Base-by-base conservation (phyloP, 2,329 filamentous ascomycete genomes). In the Balansia obtecta region DNA sequence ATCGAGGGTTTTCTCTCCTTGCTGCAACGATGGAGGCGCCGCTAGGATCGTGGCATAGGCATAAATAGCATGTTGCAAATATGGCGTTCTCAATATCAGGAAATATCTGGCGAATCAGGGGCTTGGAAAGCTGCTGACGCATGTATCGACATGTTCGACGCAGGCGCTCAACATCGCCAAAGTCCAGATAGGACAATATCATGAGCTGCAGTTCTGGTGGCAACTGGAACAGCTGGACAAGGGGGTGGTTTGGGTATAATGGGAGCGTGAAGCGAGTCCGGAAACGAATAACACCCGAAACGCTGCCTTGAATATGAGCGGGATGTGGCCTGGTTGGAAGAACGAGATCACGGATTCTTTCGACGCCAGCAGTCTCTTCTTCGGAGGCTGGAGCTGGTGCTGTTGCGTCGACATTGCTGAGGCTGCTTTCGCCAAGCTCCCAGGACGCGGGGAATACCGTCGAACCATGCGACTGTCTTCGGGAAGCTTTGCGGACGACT, bases 121-220 rank as follows among this genome's bases (percentile, higher is more conserved):
- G 51, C 5, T 67, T 66, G 18, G 58, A 65, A 30, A 71, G 62
- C 13, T 65, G 58, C 30, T 56, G 49, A 45, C 63, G 65, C 48
- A 70, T 63, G 53, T 61, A 61, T 40, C 60, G 65, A 56, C 66
- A 71, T 15, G 69, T 71, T 18, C 65, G 61, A 15, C 71, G 66
- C 12, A 74, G 60, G n/a, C 64, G 62, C 54, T 71, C 65, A 22
- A 73, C 61, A 55, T 72, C 66, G 42, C 66, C 69, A 49, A 73
- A 71, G 49, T 61, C 61, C 45, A 72, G 66, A 27, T 66, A 55
- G 27, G 58, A 54, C 13, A 72, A 55, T 39, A 73, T 62, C 56
- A 66, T 59, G 43, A 71, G 58, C 45, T 71, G 68, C 9, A 74
- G 54, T 55, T 73, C 71, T 12, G 59, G 58, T 3, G 71, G 70